Base-by-base conservation (phyloP, 257 asterid genomes). In the Ilex aquifolium region DNA sequence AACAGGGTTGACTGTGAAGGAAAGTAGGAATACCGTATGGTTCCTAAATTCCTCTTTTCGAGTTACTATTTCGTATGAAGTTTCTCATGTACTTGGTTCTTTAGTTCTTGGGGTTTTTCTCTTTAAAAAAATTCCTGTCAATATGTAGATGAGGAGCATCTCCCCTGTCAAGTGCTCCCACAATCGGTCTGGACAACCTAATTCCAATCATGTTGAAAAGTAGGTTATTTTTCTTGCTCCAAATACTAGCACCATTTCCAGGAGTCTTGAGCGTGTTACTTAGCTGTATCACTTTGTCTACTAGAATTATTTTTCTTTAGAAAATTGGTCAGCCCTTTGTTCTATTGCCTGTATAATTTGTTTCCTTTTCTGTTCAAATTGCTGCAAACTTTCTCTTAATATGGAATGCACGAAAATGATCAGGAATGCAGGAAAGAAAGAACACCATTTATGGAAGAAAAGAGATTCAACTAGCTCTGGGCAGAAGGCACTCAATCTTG, bases 381-480 rank as follows among this genome's bases (percentile, higher is more conserved):
- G 2, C 36, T 44, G 31, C 32, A 8, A 59, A 36, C 17, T 49
- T 61, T 44, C 13, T 63, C n/a, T 60, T 21, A n/a, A 50, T 52
- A 31, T 70, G 72, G 65, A 61, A 66, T 75, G 72, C 72, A 76
- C 82, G 81, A 79, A 74, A 69, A 44, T 58, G 58, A 48, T 72
- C 49, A 74, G 58, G 60, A 77, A 72, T 69, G 31, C 75, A 30
- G 84, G 87, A 53, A 84, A 76, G 77, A 83, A 77, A 72, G 91
- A 91, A 57, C 95, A 91, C 74, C 98, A 91, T 69, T 62, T 88
- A 57, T 92, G 98, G 98, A 67, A 71, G 52, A 86, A 80, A 81
- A 83, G 93, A 79, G 95, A 87, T 59, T 85, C 90, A 32, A 64
- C 91, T 70, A 79, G 83, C 73, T 88, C 97, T 7, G 98, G 98